Base-by-base conservation (phyloP, 2,329 filamentous ascomycete species). In the Neobulgaria alba region DNA sequence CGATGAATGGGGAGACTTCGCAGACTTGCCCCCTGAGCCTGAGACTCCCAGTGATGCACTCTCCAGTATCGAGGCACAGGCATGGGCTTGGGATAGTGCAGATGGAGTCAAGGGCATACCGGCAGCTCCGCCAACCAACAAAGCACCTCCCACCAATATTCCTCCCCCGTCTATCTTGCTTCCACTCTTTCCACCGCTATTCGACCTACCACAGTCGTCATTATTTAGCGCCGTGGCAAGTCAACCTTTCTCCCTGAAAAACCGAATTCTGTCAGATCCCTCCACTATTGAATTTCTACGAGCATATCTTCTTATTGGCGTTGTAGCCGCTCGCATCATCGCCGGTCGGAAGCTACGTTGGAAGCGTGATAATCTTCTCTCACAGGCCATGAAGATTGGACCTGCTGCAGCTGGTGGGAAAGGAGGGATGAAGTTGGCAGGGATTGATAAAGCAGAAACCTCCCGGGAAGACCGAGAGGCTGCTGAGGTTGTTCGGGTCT, bases 381-480 rank as follows among this genome's bases (percentile, higher is more conserved):
- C 85, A 1, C 87, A 95, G 61, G 81, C 82, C 56, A 95, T 94
- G 85, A 79, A 83, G 42, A 94, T 96, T 46, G 77, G 78, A 0
- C 75, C 75, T 15, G 85, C 86, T 1, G 77, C 79, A 12, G 75
- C 80, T 2, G 81, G 79, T 3, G 75, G 79, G 39, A 86, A 85
- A 53, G 80, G 89, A 1, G 82, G 90, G 3, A 95, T 96, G 90
- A 96, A 95, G 63, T 74, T 96, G 15, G 77, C 82, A 0, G 83
- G 86, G 10, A 69, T 96, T 30, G 89, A 95, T 63, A 90, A 84
- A 63, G 75, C 79, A 3, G 88, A 95, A 61, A 71, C 75, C n/a
- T 71, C 76, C 17, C 82, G 86, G 43, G 90, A 95, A 64, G 84
- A 94, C 49, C 76, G 88, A 50, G 88, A 95, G 63, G 83, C 79